Evolutionary conservation across 2,329 filamentous ascomycete genomes (phyloP).

Genomic region (Scedosporium boydii): DNA sequence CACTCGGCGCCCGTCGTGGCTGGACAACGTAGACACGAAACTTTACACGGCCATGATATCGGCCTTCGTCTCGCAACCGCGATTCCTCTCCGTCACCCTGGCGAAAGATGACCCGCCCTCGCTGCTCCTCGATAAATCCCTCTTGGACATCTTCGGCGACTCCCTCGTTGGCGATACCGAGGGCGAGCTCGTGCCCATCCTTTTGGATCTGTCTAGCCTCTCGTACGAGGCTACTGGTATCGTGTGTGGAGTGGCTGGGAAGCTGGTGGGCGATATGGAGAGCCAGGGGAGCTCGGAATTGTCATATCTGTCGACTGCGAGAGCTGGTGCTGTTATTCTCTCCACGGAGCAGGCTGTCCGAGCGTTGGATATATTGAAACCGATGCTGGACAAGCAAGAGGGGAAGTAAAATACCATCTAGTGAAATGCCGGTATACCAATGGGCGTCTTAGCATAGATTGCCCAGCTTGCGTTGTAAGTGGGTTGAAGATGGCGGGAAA

Average conservation of each 20-base stretch:
- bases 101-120: constrained; percentile 67
- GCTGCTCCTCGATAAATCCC: constrained; percentile 59
- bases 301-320: constrained; percentile 82
- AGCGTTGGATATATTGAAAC: constrained; percentile 61
- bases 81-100: constrained; percentile 65
- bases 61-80: constrained; percentile 50
- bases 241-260: constrained; percentile 84
- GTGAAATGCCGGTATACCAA: neutral
- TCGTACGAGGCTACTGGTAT: constrained; percentile 88
- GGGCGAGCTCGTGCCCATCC: constrained; percentile 72
- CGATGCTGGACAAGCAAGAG: constrained; percentile 30
- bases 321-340: constrained; percentile 83
- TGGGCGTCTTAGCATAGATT: no score
- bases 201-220: constrained; percentile 70
- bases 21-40: constrained; percentile 51
- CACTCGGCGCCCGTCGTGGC: constrained; percentile 31
- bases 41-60: constrained; percentile 55
- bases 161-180: constrained; percentile 67
- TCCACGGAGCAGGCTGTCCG: constrained; percentile 62
- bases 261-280: constrained; percentile 64
- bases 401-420: neutral
- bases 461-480: neutral
- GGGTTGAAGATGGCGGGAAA: neutral
- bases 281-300: constrained; percentile 57
- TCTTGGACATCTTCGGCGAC: constrained; percentile 58